phyloP scores from a whole-genome alignment of 2,329 filamentous ascomycete genomes.

The Verticillium longisporum region DNA sequence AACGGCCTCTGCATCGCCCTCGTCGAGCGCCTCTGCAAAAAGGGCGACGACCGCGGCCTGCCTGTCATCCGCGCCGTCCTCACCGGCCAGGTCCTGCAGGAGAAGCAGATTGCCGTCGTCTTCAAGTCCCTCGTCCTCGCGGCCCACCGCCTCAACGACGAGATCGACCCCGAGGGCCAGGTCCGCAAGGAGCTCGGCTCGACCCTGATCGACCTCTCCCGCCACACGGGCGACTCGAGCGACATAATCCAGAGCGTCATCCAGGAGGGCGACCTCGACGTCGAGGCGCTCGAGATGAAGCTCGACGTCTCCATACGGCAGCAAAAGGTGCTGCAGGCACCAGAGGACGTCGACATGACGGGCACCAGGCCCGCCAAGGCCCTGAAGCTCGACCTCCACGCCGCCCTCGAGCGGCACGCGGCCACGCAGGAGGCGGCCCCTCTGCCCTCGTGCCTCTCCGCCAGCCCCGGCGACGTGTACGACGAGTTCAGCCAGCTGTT shows the following conservation, averaged over 20 bases:
- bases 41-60: slow-evolving; percentile 50
- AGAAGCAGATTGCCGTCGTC: slow-evolving; percentile 56
- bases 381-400: slow-evolving; percentile 28
- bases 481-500: slow-evolving; percentile 53
- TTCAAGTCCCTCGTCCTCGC: slow-evolving; percentile 59
- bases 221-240: slow-evolving; percentile 49
- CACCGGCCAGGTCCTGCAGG: slow-evolving; percentile 51
- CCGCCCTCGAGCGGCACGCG: slow-evolving; percentile 30
- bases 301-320: slow-evolving; percentile 64
- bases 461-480: slow-evolving; percentile 45
- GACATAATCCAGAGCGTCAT: slow-evolving; percentile 62
- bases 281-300: slow-evolving; percentile 68
- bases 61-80: slow-evolving; percentile 56
- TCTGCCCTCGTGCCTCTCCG: slow-evolving; percentile 45
- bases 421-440: slow-evolving; percentile 23
- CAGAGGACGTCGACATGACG: slow-evolving; percentile 45
- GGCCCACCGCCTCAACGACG: slow-evolving; percentile 50
- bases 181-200: slow-evolving; percentile 59
- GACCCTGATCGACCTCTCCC: slow-evolving; percentile 59
- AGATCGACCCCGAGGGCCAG: slow-evolving; percentile 45
- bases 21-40: slow-evolving; percentile 54
- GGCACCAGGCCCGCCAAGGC: slow-evolving; percentile 21
- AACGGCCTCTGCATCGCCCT: slow-evolving; percentile 64
- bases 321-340: slow-evolving; percentile 39
- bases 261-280: slow-evolving; percentile 60